phyloP scores from a whole-genome alignment of 371 early-diverging fungal genomes.

The Circinella umbellata region DNA sequence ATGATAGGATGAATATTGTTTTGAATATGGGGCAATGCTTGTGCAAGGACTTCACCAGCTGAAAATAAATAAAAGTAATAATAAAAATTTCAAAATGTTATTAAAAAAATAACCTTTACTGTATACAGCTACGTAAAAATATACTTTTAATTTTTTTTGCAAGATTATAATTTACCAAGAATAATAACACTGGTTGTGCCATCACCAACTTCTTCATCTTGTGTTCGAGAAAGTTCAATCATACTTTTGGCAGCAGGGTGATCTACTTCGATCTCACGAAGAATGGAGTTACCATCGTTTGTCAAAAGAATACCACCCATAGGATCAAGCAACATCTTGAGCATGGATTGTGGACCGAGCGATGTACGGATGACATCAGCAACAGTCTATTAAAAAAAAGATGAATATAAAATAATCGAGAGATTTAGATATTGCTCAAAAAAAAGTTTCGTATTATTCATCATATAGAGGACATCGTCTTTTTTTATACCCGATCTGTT shows the following conservation, averaged over 20 bases:
- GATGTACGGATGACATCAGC: slow-evolving; percentile 99
- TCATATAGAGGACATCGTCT: neutral
- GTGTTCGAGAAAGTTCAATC: slow-evolving; percentile 99
- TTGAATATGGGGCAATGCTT: slow-evolving; percentile 93
- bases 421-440: neutral
- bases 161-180: slow-evolving; percentile 67
- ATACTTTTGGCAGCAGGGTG: slow-evolving; percentile 99
- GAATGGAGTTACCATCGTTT: slow-evolving; percentile 99
- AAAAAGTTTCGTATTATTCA: neutral
- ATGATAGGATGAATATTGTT: slow-evolving; percentile 98
- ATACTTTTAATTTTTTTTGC: too few relatives aligned
- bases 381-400: slow-evolving; percentile 74
- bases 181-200: slow-evolving; percentile 99
- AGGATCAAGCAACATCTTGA: slow-evolving; percentile 99
- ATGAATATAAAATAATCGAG: neutral
- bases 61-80: slow-evolving; percentile 9
- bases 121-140: too few relatives aligned
- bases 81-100: neutral
- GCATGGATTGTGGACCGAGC: slow-evolving; percentile 99
- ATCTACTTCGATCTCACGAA: slow-evolving; percentile 99
- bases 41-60: slow-evolving; percentile 96
- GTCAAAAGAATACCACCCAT: slow-evolving; percentile 99
- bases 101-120: neutral
- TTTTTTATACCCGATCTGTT: neutral
- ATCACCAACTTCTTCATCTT: slow-evolving; percentile 99